Conservation (phyloP, 257 asterid genomes). For the Solanum chaucha region DNA sequence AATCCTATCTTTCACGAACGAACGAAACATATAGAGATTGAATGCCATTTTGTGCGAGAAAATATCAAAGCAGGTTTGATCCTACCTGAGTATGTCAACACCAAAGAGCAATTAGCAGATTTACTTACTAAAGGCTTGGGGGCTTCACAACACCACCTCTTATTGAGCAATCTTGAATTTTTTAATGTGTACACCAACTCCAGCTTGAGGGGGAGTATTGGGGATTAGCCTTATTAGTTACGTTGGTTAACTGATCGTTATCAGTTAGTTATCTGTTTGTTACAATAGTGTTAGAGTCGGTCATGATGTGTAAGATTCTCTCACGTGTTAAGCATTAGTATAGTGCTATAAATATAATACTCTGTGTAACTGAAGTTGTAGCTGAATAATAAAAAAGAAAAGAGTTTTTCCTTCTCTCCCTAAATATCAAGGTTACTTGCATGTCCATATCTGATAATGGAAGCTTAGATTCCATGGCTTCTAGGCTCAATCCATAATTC, state of each 20-base stretch:
- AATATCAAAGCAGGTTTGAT: neutral
- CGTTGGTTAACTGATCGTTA: too few species aligned
- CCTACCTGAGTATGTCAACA: too few species aligned
- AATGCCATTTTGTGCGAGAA: neutral
- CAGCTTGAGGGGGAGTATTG: neutral
- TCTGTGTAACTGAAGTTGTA: neutral
- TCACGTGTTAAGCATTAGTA: too few species aligned
- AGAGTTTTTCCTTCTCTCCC: neutral
- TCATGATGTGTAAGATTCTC: neutral
- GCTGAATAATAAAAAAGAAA: neutral
- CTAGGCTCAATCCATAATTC: too few species aligned
- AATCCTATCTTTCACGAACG: too few species aligned
- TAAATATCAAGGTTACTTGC: neutral
- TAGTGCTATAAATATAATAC: too few species aligned
- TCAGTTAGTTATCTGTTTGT: neutral
- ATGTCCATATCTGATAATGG: too few species aligned
- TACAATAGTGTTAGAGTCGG: neutral
- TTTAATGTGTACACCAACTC: neutral
- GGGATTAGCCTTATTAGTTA: too few species aligned
- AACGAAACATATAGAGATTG: neutral
- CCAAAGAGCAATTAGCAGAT: neutral
- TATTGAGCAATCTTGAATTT: neutral
- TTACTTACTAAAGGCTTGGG: neutral
- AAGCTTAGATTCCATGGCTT: too few species aligned
- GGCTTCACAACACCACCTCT: neutral